Base-by-base conservation (phyloP, 1,139 yeast genomes). In the Yamadazyma buinensis region DNA sequence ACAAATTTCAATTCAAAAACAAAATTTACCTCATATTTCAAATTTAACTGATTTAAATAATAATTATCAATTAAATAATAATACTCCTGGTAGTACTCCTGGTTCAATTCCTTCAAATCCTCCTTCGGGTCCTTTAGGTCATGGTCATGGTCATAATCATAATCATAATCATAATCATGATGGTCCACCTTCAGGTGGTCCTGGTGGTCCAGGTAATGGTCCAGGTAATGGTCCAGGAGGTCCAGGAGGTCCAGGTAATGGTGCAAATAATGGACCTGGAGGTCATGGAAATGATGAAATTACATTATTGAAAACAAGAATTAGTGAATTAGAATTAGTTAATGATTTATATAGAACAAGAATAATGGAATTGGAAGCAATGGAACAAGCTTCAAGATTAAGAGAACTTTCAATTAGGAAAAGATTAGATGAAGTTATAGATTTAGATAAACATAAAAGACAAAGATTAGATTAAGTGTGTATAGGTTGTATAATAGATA, bases 281-380 rank as follows among this genome's bases (percentile, higher is more conserved):
- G 35, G 29, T 23, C 34, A 32, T 12, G 45, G 39, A 25, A 39
- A 40, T 15, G 75, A 70, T 44, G 80, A 74, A 44, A 60, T 71
- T 15, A 76, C 77, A 14, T 64, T 68, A 29, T 64, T 87, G 40
- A 75, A 77, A 43, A 84, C 95, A 0, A 68, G 95, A 39, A 85
- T 88, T 15, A 77, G 86, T n/a, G 97, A 90, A 54, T 69, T 90
- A 39, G 97, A 90, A 55, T 67, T 90, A 30, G 95, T 90, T 26
- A 88, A 87, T 51, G 97, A 88, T 52, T 66, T 90, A 42, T 84
- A 85, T 63, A 74, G 86, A 46, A 77, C 92, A 4, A 75, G 95
- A 47, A 85, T 90, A 33, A 67, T 75, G 59, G 96, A 90, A 53
- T 67, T 90, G 42, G 96, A 90, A 55, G 77, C 77, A 19, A 64